Percentiles rank a stretch among this genome's conserved stretches.
Conservation (phyloP, 345 rosid genomes). For the Ricinus communis region DNA sequence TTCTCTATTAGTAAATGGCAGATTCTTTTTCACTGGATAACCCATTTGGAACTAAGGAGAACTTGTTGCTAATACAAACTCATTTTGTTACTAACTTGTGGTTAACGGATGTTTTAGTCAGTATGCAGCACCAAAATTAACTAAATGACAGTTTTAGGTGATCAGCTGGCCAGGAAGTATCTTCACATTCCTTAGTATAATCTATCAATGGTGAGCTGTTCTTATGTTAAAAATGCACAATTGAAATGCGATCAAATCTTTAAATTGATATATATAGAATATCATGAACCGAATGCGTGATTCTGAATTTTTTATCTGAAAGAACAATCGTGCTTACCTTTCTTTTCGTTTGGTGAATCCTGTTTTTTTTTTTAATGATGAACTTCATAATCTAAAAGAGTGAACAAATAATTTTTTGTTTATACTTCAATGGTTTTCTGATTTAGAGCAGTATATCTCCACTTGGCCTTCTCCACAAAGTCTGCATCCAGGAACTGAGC, state of each 20-base stretch:
- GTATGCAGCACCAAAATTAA: not conserved
- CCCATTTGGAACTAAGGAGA: not conserved
- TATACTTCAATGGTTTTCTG: constrained; percentile 62
- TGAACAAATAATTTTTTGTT: constrained; percentile 12
- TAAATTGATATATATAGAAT: not conserved
- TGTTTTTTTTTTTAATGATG: constrained; percentile 2
- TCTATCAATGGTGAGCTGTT: not conserved
- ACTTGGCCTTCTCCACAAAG: constrained; percentile 79
- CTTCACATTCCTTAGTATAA: not conserved
- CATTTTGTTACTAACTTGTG: not conserved
- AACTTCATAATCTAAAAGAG: constrained; percentile 2
- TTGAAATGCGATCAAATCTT: not conserved
- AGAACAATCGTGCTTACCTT: not conserved
- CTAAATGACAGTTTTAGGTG: not conserved
- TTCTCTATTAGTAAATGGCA: no score
- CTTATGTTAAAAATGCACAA: constrained; percentile 8
- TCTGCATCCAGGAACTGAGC: constrained; percentile 89
- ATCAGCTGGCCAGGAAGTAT: not conserved
- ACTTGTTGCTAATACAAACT: not conserved
- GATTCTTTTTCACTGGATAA: no score
- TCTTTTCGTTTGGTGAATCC: not conserved
- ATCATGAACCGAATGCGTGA: constrained; percentile 8
- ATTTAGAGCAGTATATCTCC: constrained; percentile 69
- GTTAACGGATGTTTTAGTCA: not conserved
- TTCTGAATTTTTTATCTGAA: constrained; percentile 2